phyloP scores from a whole-genome alignment of 1,139 yeast species.

The Nakaseomyces uthaithaninus region DNA sequence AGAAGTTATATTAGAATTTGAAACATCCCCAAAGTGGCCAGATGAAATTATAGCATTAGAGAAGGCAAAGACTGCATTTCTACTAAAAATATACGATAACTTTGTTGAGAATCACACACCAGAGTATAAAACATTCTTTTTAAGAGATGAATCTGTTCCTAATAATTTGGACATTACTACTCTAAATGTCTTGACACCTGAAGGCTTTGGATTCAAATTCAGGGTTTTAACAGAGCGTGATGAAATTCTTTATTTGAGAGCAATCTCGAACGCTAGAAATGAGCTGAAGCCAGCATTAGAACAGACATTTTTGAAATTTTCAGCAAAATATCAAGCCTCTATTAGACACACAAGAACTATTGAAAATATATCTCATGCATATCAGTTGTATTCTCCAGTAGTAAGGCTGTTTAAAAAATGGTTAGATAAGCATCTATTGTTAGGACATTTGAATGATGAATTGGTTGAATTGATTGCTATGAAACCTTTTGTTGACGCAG shows the following conservation, averaged over 20 bases:
- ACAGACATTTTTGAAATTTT: constrained; percentile 54
- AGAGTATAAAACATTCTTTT: constrained; percentile 48
- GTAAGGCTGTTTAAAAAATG: constrained; percentile 81
- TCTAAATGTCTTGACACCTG: constrained; percentile 67
- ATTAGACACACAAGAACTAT: constrained; percentile 80
- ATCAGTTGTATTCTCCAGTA: constrained; percentile 68
- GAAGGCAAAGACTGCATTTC: constrained; percentile 81
- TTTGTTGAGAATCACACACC: constrained; percentile 41
- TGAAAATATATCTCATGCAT: constrained; percentile 61
- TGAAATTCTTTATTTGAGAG: constrained; percentile 61
- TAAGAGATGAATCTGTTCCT: constrained; percentile 60
- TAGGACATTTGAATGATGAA: constrained; percentile 67
- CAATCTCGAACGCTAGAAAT: constrained; percentile 51
- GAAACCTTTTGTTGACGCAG: constrained; percentile 78
- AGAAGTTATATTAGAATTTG: constrained; percentile 77
- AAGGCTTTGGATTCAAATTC: constrained; percentile 75
- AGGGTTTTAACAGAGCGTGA: constrained; percentile 77
- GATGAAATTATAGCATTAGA: constrained; percentile 81
- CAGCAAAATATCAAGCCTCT: constrained; percentile 57
- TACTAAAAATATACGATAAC: constrained; percentile 61
- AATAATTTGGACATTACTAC: constrained; percentile 52
- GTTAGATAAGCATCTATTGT: constrained; percentile 67
- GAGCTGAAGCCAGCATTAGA: constrained; percentile 55
- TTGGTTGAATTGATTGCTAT: constrained; percentile 73
- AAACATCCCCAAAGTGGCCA: constrained; percentile 91